Conservation (phyloP, 768 basidiomycete species). For the Suillus luteus region DNA sequence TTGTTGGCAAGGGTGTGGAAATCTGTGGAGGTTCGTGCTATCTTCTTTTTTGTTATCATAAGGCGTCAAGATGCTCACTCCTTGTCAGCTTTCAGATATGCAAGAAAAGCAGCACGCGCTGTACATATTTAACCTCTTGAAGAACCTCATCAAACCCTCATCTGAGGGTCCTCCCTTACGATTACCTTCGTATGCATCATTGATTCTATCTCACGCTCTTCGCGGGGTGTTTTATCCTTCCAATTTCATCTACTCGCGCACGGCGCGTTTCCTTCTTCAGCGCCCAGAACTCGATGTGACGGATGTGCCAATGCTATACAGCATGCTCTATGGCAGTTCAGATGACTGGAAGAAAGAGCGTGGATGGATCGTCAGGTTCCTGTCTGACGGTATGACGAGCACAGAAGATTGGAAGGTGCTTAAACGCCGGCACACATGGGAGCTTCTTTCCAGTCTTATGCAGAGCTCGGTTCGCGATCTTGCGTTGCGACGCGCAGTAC, state of each 20-base stretch:
- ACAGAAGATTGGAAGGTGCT: slow-evolving; percentile 81
- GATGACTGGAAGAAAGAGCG: slow-evolving; percentile 87
- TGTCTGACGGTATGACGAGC: slow-evolving; percentile 78
- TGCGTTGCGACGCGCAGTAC: slow-evolving; percentile 53
- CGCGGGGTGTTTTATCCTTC: slow-evolving; percentile 85
- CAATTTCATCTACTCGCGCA: slow-evolving; percentile 84
- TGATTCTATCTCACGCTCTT: slow-evolving; percentile 82
- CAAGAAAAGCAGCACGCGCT: slow-evolving; percentile 77
- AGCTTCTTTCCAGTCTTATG: slow-evolving; percentile 80
- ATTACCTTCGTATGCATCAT: slow-evolving; percentile 75
- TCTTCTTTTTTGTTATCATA: not conserved
- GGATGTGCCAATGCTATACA: slow-evolving; percentile 91
- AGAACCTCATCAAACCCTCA: slow-evolving; percentile 52
- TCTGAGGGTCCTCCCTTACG: slow-evolving; percentile 45
- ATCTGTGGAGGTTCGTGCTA: slow-evolving; percentile 56
- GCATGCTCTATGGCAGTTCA: slow-evolving; percentile 77
- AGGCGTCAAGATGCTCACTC: slow-evolving; percentile 4
- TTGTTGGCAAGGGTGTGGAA: slow-evolving; percentile 65
- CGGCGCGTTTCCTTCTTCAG: slow-evolving; percentile 87
- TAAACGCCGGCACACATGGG: slow-evolving; percentile 85
- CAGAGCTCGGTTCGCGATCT: slow-evolving; percentile 62
- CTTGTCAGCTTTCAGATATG: slow-evolving; percentile 58
- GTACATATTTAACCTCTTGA: slow-evolving; percentile 68
- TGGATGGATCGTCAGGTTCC: slow-evolving; percentile 84
- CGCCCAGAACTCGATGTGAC: slow-evolving; percentile 75